Conservation (phyloP, 164 flowering plant species). For the Magnolia changhungtana region DNA sequence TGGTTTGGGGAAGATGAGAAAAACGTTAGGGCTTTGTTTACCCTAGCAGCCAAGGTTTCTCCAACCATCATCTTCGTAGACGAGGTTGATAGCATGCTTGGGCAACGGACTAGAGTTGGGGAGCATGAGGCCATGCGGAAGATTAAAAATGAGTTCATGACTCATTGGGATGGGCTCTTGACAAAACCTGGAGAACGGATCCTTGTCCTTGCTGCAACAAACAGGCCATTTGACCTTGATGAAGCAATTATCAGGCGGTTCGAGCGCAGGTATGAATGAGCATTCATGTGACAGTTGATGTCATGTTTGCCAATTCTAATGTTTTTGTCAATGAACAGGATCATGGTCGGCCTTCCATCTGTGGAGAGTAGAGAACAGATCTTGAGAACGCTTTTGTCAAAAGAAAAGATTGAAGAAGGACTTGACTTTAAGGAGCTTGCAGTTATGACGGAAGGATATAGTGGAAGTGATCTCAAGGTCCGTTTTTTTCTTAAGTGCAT, state of each 20-base stretch:
- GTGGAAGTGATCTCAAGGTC: constrained; percentile 97
- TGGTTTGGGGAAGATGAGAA: constrained; percentile 99
- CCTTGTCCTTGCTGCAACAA: constrained; percentile 95
- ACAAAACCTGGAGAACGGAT: constrained; percentile 76
- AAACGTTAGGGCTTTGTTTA: constrained; percentile 87
- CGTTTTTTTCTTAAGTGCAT: constrained; percentile 1
- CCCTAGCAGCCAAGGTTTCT: constrained; percentile 88
- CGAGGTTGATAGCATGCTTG: constrained; percentile 98
- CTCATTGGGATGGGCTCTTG: constrained; percentile 94
- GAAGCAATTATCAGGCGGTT: constrained; percentile 97
- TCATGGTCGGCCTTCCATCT: constrained; percentile 87
- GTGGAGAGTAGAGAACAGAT: constrained; percentile 72
- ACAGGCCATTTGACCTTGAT: constrained; percentile 96
- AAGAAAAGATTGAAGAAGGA: constrained; percentile 65
- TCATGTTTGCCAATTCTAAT: not conserved
- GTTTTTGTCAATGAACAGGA: constrained; percentile 35
- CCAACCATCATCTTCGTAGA: constrained; percentile 95
- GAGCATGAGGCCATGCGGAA: constrained; percentile 98
- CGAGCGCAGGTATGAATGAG: constrained; percentile 65
- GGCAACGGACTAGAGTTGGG: constrained; percentile 79
- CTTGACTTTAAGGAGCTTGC: constrained; percentile 83
- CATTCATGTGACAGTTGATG: not conserved
- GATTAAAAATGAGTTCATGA: constrained; percentile 96
- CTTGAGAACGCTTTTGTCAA: constrained; percentile 64
- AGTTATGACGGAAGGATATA: constrained; percentile 85